These are phyloP conservation scores for Pythium plurisporium DNA, from an alignment of 352 stramenopile genomes.

Conservation along the genomic window DNA sequence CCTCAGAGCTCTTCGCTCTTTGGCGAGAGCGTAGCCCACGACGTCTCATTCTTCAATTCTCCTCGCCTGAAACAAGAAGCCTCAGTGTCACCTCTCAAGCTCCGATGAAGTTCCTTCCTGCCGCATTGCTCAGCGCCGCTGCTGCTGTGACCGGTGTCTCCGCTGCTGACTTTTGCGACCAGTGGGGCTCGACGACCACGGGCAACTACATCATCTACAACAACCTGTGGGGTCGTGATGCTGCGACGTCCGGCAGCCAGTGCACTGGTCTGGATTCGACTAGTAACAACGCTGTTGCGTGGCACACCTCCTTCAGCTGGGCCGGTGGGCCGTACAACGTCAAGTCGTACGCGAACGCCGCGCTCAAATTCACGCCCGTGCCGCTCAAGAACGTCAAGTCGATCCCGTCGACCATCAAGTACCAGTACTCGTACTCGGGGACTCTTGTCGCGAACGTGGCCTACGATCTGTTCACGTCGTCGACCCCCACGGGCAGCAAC, in stretches of 20 bases:
- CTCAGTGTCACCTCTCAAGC: neutral
- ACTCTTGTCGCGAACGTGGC: conserved; percentile 37
- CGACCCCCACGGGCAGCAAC: conserved; percentile 18
- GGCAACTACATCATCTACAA: conserved; percentile 47
- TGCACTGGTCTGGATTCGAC: conserved; percentile 33
- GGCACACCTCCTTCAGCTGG: conserved; percentile 36
- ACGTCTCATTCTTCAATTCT: conserved; percentile 9
- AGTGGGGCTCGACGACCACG: conserved; percentile 28
- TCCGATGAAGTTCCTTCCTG: conserved; percentile 25
- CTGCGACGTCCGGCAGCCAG: conserved; percentile 29
- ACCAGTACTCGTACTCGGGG: conserved; percentile 33
- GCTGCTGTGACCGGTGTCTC: conserved; percentile 4
- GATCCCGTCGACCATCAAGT: conserved; percentile 34
- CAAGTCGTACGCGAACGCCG: conserved; percentile 45
- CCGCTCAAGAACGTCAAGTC: conserved; percentile 28
- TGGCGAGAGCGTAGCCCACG: too few relatives aligned
- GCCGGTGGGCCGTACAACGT: conserved; percentile 28
- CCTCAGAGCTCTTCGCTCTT: too few relatives aligned
- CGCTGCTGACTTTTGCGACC: conserved; percentile 26
- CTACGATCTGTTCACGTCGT: conserved; percentile 39
- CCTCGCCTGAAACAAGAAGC: neutral
- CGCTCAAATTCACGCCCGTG: conserved; percentile 30
- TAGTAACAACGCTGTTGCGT: conserved; percentile 27
- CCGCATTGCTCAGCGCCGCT: neutral
- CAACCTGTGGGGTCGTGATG: conserved; percentile 34